Percentiles rank a stretch among this genome's conserved stretches.
Evolutionary conservation across 768 basidiomycete species (phyloP).

Genomic region (Boletus sensibilis): DNA sequence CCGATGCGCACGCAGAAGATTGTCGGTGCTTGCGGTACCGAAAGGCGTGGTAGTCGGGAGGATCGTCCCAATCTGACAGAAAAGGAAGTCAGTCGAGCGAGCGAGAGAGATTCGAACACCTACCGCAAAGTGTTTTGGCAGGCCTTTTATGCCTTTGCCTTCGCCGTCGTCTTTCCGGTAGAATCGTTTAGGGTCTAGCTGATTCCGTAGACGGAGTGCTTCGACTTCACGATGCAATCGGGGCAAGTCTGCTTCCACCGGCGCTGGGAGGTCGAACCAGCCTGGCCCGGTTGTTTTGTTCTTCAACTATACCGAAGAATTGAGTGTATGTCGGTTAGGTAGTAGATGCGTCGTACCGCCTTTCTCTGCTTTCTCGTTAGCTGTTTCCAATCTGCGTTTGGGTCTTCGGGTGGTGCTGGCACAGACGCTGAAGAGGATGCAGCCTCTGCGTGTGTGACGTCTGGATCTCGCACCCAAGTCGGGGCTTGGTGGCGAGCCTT

Average conservation of each 20-base stretch:
- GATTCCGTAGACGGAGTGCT: conserved; percentile 80
- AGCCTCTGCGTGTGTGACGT: conserved; percentile 50
- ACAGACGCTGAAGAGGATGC: conserved; percentile 47
- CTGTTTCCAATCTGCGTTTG: conserved; percentile 61
- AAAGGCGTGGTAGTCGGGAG: conserved; percentile 70
- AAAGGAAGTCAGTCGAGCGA: conserved; percentile 9
- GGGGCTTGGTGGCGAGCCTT: conserved; percentile 43
- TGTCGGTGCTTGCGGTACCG: conserved; percentile 64
- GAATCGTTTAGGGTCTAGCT: conserved; percentile 90
- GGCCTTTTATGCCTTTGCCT: conserved; percentile 77
- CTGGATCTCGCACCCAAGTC: conserved; percentile 57
- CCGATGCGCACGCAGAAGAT: conserved; percentile 64
- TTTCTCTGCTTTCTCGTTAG: conserved; percentile 73
- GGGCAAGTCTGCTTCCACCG: conserved; percentile 75
- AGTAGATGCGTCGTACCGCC: conserved; percentile 46
- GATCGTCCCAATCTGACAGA: conserved; percentile 72
- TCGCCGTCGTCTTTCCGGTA: conserved; percentile 86
- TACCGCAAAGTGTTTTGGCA: conserved; percentile 91
- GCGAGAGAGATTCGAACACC: conserved; percentile 25
- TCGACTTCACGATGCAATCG: conserved; percentile 82
- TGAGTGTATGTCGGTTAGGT: neutral
- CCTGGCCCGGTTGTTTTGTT: conserved; percentile 71
- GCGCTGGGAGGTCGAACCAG: conserved; percentile 90
- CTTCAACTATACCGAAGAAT: conserved; percentile 47
- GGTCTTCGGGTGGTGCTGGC: conserved; percentile 63